phyloP scores from a whole-genome alignment of 306 rosid genomes.

The Prosopis cineraria region DNA sequence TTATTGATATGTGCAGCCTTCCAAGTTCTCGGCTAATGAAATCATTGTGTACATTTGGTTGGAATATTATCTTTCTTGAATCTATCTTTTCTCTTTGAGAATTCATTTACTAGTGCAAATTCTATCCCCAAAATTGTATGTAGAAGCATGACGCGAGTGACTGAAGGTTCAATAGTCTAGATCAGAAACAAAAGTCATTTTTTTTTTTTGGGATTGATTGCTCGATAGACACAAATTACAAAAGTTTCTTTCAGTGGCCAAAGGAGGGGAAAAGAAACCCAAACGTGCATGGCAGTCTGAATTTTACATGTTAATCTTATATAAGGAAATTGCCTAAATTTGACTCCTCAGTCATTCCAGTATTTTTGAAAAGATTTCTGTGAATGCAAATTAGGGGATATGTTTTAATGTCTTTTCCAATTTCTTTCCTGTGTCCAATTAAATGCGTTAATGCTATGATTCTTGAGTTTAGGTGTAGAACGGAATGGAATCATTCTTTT shows the following conservation, averaged over 20 bases:
- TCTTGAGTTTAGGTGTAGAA: neutral
- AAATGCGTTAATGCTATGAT: neutral
- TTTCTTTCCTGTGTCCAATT: conserved; percentile 8
- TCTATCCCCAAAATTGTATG: neutral
- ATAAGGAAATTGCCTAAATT: neutral
- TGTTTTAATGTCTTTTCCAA: conserved; percentile 5
- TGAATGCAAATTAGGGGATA: neutral
- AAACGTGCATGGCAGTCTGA: neutral
- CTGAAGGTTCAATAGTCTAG: neutral
- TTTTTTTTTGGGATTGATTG: neutral
- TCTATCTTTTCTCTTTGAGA: neutral
- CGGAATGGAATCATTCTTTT: conserved; percentile 9
- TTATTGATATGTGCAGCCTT: neutral
- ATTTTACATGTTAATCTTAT: neutral
- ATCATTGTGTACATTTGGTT: neutral
- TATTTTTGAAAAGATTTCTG: neutral
- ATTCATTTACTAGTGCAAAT: neutral
- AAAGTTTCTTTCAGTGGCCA: neutral
- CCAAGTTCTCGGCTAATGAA: neutral
- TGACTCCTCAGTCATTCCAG: neutral
- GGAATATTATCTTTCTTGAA: neutral
- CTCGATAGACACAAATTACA: no score
- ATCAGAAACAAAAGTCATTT: neutral
- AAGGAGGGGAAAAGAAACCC: neutral
- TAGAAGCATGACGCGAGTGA: neutral